Percentiles rank a stretch among this genome's conserved stretches.
phyloP scores from a whole-genome alignment of 2,329 filamentous ascomycete species.

The Trichoderma citrinoviride region DNA sequence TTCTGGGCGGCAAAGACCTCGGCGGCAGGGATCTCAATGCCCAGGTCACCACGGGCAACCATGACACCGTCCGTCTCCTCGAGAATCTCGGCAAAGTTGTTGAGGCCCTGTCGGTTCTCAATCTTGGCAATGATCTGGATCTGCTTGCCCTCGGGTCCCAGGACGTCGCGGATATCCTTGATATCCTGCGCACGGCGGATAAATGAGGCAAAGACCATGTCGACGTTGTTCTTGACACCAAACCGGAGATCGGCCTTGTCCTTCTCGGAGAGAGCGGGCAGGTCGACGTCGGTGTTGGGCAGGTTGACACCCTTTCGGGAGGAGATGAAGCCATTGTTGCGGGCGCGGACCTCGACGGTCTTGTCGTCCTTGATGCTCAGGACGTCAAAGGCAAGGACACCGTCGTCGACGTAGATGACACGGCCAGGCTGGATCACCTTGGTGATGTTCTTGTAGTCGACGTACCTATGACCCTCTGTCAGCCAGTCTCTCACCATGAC shows the following conservation, averaged over 20 bases:
- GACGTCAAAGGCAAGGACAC: slow-evolving; percentile 95
- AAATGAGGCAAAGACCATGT: slow-evolving; percentile 99
- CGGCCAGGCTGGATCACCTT: slow-evolving; percentile 91
- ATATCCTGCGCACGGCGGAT: slow-evolving; percentile 95
- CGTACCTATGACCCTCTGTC: slow-evolving; percentile 60
- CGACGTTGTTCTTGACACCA: slow-evolving; percentile 96
- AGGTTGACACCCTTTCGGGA: slow-evolving; percentile 99
- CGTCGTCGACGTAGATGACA: slow-evolving; percentile 97
- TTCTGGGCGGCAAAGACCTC: slow-evolving; percentile 99
- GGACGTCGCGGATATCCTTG: slow-evolving; percentile 82
- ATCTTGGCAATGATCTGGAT: slow-evolving; percentile 99
- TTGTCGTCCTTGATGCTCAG: slow-evolving; percentile 82
- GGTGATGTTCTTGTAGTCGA: slow-evolving; percentile 99
- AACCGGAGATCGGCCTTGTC: slow-evolving; percentile 92
- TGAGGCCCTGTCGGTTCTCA: slow-evolving; percentile 98
- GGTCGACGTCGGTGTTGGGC: slow-evolving; percentile 96
- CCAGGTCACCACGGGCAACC: slow-evolving; percentile 93
- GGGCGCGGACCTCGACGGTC: slow-evolving; percentile 79
- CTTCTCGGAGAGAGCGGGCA: slow-evolving; percentile 96
- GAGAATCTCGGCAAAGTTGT: slow-evolving; percentile 99
- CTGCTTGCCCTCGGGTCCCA: slow-evolving; percentile 87
- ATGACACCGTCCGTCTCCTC: slow-evolving; percentile 97
- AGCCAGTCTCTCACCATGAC: not conserved
- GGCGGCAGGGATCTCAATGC: slow-evolving; percentile 97
- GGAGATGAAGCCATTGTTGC: slow-evolving; percentile 98